Base-by-base conservation (phyloP, 2,329 filamentous ascomycete species). In the Pseudofabraea citricarpa region DNA sequence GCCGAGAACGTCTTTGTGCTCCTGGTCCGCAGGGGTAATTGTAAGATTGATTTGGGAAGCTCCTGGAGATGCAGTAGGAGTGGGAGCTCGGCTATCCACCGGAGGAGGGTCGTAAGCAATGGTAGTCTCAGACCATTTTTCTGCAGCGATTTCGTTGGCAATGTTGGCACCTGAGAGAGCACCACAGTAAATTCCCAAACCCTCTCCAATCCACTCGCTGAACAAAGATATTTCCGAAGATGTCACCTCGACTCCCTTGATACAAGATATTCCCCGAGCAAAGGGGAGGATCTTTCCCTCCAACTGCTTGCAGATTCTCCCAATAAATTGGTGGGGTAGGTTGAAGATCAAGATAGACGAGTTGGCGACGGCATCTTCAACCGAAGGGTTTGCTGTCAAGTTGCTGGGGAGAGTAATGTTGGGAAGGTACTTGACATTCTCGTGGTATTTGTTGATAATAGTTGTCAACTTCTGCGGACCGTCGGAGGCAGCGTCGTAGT, bases 401-500 rank as follows among this genome's bases (percentile, higher is more conserved):
- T 98, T 98, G 48, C 73, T 59, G 4, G 93, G 93, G 2, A 98
- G 79, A 23, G 76, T 71, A 61, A 98, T 87, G 57, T 81, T 81
- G n/a, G 91, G 89, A 8, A 98, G 85, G 70, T 98, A 98, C 69
- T 97, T 98, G 71, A 95, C 77, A 67, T 98, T 98, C 72, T 98
- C 93, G 70, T 97, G 90, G 59, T 86, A 70, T 35, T 75, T 78
- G 73, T 98, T 98, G 79, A 98, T 95, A 56, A 98, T 69, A 40
- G 80, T 67, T 6, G 93, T 95, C 64, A 98, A 83, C 70, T 95
- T 95, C 65, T 93, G 87, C 3, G 85, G 79, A 51, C 80, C 73
- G 50, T 79, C 75, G 73, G 70, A 73, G 46, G 74, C 68, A 16
- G 76, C 60, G 56, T 86, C 75, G 73, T 89, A 90, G 68, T 89